These are phyloP conservation scores for Fusarium sp. DNA, from an alignment of 2,329 filamentous ascomycete genomes.

Conservation along the genomic window DNA sequence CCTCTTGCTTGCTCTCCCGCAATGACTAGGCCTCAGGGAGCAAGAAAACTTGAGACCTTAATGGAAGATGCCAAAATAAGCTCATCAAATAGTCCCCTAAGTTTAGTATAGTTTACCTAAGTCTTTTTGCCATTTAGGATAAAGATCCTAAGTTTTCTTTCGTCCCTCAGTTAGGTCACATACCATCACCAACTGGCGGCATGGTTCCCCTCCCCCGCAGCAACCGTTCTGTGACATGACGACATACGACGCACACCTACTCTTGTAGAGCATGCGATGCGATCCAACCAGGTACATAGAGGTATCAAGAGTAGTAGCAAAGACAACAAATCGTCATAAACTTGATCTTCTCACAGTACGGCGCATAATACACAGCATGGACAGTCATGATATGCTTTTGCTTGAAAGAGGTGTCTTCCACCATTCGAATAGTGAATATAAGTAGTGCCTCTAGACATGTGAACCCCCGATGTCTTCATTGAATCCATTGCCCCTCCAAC, in stretches of 20 bases:
- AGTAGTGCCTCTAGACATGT: not conserved
- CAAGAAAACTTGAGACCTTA: not conserved
- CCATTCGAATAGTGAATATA: not conserved
- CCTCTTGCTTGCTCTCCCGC: constrained; percentile 3
- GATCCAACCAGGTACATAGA: not conserved
- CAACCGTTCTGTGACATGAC: constrained; percentile 38
- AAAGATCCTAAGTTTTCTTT: not conserved
- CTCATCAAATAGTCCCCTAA: not conserved
- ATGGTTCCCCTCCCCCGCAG: constrained; percentile 32
- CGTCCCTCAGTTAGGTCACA: not conserved
- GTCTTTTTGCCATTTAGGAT: not conserved
- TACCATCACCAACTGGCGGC: constrained; percentile 21
- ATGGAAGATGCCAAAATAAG: not conserved
- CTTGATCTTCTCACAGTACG: not conserved
- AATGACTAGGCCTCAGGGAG: not conserved
- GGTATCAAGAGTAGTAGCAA: not conserved
- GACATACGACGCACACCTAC: constrained; percentile 38
- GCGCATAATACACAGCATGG: not conserved
- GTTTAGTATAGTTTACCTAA: not conserved
- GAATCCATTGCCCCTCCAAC: constrained; percentile 9
- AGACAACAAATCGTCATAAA: not conserved
- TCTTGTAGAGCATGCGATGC: constrained; percentile 1
- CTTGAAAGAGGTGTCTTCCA: not conserved
- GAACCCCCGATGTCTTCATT: not conserved
- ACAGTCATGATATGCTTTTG: not conserved